A percentile compares a stretch with the other conserved stretches of the same genome.
phyloP scores from a whole-genome alignment of 768 basidiomycete genomes.

The Daedaleopsis sinensis region DNA sequence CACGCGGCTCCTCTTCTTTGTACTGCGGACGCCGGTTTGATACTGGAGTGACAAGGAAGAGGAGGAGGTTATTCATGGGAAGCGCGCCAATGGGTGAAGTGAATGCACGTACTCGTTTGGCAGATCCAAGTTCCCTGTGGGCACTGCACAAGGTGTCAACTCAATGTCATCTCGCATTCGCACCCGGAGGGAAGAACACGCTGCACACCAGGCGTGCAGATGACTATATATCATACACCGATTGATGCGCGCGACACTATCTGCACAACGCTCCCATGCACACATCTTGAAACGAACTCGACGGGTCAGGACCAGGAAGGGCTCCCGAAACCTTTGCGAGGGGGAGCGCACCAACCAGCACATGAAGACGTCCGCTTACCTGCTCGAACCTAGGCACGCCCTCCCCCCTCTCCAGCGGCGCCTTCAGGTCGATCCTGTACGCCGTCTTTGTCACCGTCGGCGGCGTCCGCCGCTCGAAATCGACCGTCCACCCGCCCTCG shows the following conservation, averaged over 20 bases:
- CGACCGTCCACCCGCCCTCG: conserved; percentile 23
- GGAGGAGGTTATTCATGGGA: background rate
- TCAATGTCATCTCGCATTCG: no score
- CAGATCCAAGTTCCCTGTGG: conserved; percentile 37
- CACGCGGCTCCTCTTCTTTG: conserved; percentile 24
- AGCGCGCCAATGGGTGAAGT: background rate
- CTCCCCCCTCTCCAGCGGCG: conserved; percentile 27
- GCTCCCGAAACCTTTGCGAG: background rate
- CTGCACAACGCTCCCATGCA: no score
- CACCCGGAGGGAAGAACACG: no score
- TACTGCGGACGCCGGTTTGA: conserved; percentile 24
- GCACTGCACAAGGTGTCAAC: conserved; percentile 24
- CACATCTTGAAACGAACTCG: no score
- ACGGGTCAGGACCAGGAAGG: background rate
- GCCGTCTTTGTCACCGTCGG: conserved; percentile 32
- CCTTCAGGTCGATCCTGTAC: conserved; percentile 32
- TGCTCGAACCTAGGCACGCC: conserved; percentile 30
- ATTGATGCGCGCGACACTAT: no score
- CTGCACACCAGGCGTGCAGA: no score
- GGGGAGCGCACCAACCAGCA: background rate
- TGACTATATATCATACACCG: no score
- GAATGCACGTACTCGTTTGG: conserved; percentile 23
- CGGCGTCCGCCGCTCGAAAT: conserved; percentile 25
- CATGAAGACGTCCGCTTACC: conserved; percentile 27
- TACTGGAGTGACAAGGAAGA: conserved; percentile 10